Percentiles rank a stretch among this genome's conserved stretches.
These are phyloP conservation scores for Raphidocelis subcapitata DNA, from an alignment of 139 green algal genomes.

Conservation along the genomic window DNA sequence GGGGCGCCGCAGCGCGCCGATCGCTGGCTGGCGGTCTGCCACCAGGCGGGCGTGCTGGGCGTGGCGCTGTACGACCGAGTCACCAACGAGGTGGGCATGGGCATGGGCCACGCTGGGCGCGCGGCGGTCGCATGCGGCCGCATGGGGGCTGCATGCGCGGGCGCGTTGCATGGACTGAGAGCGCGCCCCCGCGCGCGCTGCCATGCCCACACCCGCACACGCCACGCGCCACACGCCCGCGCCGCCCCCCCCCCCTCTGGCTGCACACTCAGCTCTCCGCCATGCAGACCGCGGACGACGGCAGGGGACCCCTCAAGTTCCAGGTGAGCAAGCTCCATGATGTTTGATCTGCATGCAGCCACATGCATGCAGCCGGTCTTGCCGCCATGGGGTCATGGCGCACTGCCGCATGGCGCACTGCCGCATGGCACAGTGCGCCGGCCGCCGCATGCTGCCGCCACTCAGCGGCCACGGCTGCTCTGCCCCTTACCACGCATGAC, in stretches of 20 bases:
- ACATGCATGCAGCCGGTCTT: too few relatives aligned
- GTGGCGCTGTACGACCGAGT: slow-evolving; percentile 32
- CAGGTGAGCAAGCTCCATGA: too few relatives aligned
- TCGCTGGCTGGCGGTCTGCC: slow-evolving; percentile 15
- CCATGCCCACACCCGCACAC: background rate
- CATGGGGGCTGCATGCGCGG: background rate
- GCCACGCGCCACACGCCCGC: background rate
- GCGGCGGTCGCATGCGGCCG: background rate
- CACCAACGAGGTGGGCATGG: slow-evolving; percentile 21
- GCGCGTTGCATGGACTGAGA: background rate
- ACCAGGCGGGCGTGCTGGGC: slow-evolving; percentile 15
- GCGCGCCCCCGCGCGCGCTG: too few relatives aligned
- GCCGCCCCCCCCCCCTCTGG: background rate
- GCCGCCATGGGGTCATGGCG: too few relatives aligned
- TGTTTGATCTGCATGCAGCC: background rate
- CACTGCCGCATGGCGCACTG: too few relatives aligned
- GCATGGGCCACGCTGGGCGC: background rate
- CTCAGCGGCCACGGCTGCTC: too few relatives aligned
- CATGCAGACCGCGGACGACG: slow-evolving; percentile 35
- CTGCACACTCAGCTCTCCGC: slow-evolving; percentile 25
- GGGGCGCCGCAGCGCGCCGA: background rate
- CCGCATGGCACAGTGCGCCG: too few relatives aligned
- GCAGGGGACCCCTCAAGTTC: slow-evolving; percentile 17
- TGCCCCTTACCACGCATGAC: too few relatives aligned
- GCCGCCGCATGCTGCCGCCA: too few relatives aligned